Conservation (phyloP, 768 basidiomycete genomes). For the Stropharia rugosoannulata region DNA sequence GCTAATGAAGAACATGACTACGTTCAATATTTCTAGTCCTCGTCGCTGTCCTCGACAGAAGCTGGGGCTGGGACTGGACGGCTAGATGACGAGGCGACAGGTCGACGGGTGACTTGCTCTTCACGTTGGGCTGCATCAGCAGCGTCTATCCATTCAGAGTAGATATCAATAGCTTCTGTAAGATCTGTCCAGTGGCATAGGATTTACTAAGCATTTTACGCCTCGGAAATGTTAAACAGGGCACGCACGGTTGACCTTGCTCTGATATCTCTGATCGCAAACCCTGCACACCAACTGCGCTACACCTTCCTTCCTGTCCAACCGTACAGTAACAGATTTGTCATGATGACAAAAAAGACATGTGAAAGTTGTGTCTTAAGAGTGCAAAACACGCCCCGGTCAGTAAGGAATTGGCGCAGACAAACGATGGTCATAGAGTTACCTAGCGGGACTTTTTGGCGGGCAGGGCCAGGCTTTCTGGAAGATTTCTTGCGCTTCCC, state of each 20-base stretch:
- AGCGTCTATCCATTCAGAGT: constrained; percentile 91
- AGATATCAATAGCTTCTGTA: constrained; percentile 86
- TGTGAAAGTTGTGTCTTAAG: constrained; percentile 76
- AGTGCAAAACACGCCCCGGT: neutral
- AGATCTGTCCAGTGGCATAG: constrained; percentile 50
- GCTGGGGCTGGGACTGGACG: constrained; percentile 37
- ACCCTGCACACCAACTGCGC: constrained; percentile 80
- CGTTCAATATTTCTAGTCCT: constrained; percentile 25
- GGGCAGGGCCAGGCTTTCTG: constrained; percentile 69
- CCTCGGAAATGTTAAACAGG: neutral
- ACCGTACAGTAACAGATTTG: constrained; percentile 80
- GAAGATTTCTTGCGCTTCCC: constrained; percentile 92
- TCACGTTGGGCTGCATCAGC: constrained; percentile 79
- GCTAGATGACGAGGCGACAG: constrained; percentile 59
- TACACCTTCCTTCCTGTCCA: constrained; percentile 84
- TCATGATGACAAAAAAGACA: constrained; percentile 91
- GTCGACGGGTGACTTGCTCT: constrained; percentile 49
- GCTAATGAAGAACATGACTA: too few relatives aligned
- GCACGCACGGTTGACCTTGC: constrained; percentile 75
- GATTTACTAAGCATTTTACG: constrained; percentile 7
- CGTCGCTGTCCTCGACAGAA: constrained; percentile 45
- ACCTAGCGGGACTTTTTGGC: constrained; percentile 76
- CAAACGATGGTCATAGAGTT: constrained; percentile 13
- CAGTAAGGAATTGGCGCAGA: neutral
- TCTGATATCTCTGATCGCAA: constrained; percentile 85